Conservation (phyloP, 805 yeast species). For the Saccharomycopsis microspora region DNA sequence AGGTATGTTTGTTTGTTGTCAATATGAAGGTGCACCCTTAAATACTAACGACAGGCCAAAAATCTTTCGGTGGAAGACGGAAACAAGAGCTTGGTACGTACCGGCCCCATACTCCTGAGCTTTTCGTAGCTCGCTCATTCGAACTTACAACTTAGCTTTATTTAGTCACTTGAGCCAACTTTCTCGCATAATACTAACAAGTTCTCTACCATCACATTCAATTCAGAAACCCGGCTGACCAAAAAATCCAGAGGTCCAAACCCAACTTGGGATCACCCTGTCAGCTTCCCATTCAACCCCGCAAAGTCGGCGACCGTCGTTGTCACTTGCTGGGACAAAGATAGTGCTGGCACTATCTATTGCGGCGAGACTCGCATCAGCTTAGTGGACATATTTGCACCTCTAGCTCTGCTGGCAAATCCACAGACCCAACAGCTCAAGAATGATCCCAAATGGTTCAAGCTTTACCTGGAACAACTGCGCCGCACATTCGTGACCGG, state of each 20-base stretch:
- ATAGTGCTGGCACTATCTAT: slow-evolving; percentile 4
- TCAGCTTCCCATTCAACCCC: slow-evolving; percentile 1
- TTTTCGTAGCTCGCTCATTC: no score
- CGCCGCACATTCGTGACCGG: slow-evolving; percentile 37
- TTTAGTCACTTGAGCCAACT: no score
- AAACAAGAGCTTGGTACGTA: no score
- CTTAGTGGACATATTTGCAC: slow-evolving; percentile 9
- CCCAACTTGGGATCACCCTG: slow-evolving; percentile 11
- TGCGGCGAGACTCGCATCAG: slow-evolving; percentile 15
- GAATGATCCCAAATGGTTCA: slow-evolving; percentile 30
- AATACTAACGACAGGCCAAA: no score
- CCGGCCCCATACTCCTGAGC: no score
- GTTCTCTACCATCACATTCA: slow-evolving; percentile 10
- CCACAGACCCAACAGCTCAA: slow-evolving; percentile 2
- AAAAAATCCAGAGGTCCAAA: background rate
- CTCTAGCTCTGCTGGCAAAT: slow-evolving; percentile 15
- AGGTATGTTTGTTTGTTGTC: no score
- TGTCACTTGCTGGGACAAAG: slow-evolving; percentile 15
- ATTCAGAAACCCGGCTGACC: slow-evolving; percentile 6
- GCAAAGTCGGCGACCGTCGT: slow-evolving; percentile 8
- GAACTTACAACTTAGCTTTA: no score
- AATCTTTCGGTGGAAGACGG: no score
- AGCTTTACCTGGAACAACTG: slow-evolving; percentile 28
- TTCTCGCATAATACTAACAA: background rate
- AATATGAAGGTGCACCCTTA: no score